Conservation (phyloP, 306 rosid species). For the Senna tora region DNA sequence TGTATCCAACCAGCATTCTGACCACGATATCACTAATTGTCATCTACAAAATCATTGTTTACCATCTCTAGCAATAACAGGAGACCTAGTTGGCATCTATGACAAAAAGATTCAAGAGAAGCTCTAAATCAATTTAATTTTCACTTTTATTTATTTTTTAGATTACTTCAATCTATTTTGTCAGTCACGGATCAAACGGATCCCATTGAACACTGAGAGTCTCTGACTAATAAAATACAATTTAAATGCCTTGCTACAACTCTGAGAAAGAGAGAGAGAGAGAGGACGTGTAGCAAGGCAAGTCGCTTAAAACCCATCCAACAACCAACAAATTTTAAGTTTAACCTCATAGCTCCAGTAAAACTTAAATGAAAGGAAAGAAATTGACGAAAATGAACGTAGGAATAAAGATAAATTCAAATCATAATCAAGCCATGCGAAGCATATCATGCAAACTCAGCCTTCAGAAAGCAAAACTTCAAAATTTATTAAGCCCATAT, state of each 20-base stretch:
- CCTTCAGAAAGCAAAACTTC: slow-evolving; percentile 5
- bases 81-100: background rate
- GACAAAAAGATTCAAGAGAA: background rate
- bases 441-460: background rate
- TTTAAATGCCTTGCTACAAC: slow-evolving; percentile 1
- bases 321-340: background rate
- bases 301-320: background rate
- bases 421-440: background rate
- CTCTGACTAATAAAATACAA: background rate
- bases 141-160: background rate
- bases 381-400: background rate
- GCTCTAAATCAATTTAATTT: background rate
- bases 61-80: background rate
- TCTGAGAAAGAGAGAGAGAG: background rate
- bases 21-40: background rate
- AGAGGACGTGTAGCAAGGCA: slow-evolving; percentile 3
- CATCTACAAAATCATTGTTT: slow-evolving; percentile 1
- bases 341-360: background rate
- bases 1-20: slow-evolving; percentile 15
- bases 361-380: background rate
- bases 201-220: background rate
- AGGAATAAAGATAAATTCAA: background rate
- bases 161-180: slow-evolving; percentile 1
- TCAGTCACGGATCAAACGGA: background rate
- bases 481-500: background rate